These are phyloP conservation scores for Penicillium sp. DNA, from an alignment of 2,329 filamentous ascomycete species.

Conservation along the genomic window DNA sequence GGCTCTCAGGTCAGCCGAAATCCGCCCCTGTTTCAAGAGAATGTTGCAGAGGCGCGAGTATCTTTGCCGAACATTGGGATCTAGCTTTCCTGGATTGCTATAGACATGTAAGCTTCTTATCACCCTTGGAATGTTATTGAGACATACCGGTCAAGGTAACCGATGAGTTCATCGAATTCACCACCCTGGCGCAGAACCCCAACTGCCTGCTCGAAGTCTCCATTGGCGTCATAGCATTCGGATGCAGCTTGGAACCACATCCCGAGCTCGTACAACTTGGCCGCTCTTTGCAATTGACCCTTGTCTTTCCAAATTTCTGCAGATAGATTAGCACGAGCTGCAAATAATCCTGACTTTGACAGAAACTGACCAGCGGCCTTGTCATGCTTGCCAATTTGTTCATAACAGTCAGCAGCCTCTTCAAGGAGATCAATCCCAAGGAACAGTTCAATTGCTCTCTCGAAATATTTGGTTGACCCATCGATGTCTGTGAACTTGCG, in stretches of 20 bases:
- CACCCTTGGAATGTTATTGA: not conserved
- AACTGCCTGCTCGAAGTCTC: slow-evolving; percentile 22
- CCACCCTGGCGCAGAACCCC: slow-evolving; percentile 20
- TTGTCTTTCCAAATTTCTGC: slow-evolving; percentile 20
- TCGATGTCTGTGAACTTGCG: slow-evolving; percentile 9
- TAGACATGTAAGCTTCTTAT: not conserved
- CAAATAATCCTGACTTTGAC: not conserved
- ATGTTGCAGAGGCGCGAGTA: slow-evolving; percentile 26
- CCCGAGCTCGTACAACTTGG: slow-evolving; percentile 16
- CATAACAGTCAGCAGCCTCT: slow-evolving; percentile 15
- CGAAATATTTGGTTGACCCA: slow-evolving; percentile 5
- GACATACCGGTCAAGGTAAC: slow-evolving; percentile 19
- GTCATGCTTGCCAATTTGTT: slow-evolving; percentile 17
- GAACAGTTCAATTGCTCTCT: slow-evolving; percentile 18
- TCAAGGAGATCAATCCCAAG: slow-evolving; percentile 7
- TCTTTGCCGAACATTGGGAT: slow-evolving; percentile 3
- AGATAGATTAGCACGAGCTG: not conserved
- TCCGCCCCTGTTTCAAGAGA: slow-evolving; percentile 21
- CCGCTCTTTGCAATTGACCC: slow-evolving; percentile 19
- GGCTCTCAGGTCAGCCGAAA: slow-evolving; percentile 17
- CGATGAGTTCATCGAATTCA: slow-evolving; percentile 23
- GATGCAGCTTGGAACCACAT: slow-evolving; percentile 16
- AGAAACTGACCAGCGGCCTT: slow-evolving; percentile 21
- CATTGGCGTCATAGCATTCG: slow-evolving; percentile 15
- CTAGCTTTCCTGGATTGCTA: slow-evolving; percentile 12